Base-by-base conservation (phyloP, 768 basidiomycete genomes). In the Boletus speciosus region DNA sequence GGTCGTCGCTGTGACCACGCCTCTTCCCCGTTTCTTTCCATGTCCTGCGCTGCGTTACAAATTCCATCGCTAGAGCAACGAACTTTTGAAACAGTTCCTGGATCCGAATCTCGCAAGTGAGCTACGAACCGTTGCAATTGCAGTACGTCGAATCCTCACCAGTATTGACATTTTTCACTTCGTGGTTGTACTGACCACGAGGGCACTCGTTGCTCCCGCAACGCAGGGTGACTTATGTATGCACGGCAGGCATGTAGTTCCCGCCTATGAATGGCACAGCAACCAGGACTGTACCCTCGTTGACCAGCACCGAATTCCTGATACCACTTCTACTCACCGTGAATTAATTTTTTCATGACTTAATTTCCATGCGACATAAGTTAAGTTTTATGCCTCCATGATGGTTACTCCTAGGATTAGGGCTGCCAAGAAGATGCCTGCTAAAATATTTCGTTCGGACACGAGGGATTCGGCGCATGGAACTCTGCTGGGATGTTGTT, bases 81-180 rank as follows among this genome's bases (percentile, higher is more conserved):
- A 69, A 51, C 39, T 36, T 59, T 49, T 42, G 65, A 44, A 68
- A 51, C 43, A 67, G 42, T 38, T 52, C 59, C 67, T 68, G 47
- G 19, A 57, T 54, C 38, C 44, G 36, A 47, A 31, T 23, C 49
- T 37, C 12, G 25, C 48, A 29, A 53, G 52, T 68, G 52, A 68
- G 67, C 50, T 39, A 56, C 49, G 37, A 45, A 19, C 44, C 39
- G 19, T 47, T 40, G 52, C 39, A 27, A 47, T 51, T 49, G 16
- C 52, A 58, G 42, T 58, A 49, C 34, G 37, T 61, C 35, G 52
- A 61, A 41, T 43, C 44, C 67, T 65, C 52, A 68, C 67, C 66
- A 69, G 54, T 57, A 68, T 63, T 31, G 67, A 45, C 67, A 68
- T 68, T 43, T 54, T 55, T 63, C 31, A 49, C 53, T 63, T 59